Evolutionary conservation across 805 yeast species (phyloP), one percentile per base, ranked within the genome.

Genomic region (Kazachstania bromeliacearum): DNA sequence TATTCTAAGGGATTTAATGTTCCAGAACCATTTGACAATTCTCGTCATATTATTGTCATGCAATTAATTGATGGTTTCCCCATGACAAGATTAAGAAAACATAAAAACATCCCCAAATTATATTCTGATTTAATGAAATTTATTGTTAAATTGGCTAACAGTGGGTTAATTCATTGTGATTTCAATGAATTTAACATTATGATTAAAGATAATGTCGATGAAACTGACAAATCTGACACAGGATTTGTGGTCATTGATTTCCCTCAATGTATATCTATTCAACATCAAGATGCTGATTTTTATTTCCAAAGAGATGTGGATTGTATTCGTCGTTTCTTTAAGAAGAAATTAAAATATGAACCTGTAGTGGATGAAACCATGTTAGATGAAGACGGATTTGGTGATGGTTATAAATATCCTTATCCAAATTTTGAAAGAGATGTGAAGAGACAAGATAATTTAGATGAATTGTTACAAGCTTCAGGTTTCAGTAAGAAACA

Each of bases 141-240:
- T 53, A 79, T 83, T 15, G 94, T 88, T 10, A 71, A 76, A 42
- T 64, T 92, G 36, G 98, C 83, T 5, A 79, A 82, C 50, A 74
- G 79, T 47, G 99, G 99, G 1, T 68, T 92, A 38, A 87, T 92
- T 36, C 99, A 92, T 61, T 89, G 98, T 69, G 99, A 92, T 66
- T 92, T 79, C 65, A 92, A 92, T 59, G 99, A 92, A 63, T 92
- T 92, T 61, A 92, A 92, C 59, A 85, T 92, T 47, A 85, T 92
- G 73, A 68, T 82, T 28, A 81, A 81, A 43, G 67, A 73, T 22
- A 73, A 71, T 31, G 71, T 68, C 4, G 62, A 63, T 15, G 66
- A 55, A 28, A 53, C 67, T 14, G 63, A 62, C 40, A 62, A 63
- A 13, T 63, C 60, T 39, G 84, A 77, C 37, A 62, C 64, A 29